phyloP scores from a whole-genome alignment of 2,329 filamentous ascomycete species.

The Sclerotiophoma versabilis region DNA sequence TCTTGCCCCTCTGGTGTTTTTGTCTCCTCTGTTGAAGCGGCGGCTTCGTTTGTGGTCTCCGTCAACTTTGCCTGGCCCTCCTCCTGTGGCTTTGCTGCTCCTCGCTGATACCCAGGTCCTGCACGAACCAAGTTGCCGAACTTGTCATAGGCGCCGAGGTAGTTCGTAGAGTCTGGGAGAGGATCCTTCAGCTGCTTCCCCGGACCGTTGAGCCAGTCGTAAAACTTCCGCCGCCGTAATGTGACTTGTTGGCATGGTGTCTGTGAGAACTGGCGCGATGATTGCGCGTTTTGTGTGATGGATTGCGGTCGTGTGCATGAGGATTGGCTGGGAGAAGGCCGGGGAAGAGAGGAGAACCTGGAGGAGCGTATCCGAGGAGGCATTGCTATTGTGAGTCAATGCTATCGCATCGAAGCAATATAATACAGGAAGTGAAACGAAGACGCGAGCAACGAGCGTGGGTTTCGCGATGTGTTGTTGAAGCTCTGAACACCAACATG shows the following conservation, averaged over 20 bases:
- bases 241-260: slow-evolving; percentile 53
- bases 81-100: slow-evolving; percentile 21
- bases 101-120: slow-evolving; percentile 30
- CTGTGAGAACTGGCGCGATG: slow-evolving; percentile 47
- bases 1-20: slow-evolving; percentile 40
- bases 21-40: slow-evolving; percentile 30
- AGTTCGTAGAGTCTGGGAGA: slow-evolving; percentile 61
- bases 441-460: slow-evolving; percentile 17
- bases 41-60: slow-evolving; percentile 32
- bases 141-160: slow-evolving; percentile 61
- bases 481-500: slow-evolving; percentile 22
- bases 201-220: slow-evolving; percentile 65
- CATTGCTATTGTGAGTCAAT: slow-evolving; percentile 32
- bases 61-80: slow-evolving; percentile 24
- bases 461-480: slow-evolving; percentile 16
- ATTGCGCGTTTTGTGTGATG: slow-evolving; percentile 30
- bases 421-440: slow-evolving; percentile 15
- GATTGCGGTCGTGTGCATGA: slow-evolving; percentile 32
- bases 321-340: slow-evolving; percentile 25
- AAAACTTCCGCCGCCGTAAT: slow-evolving; percentile 62
- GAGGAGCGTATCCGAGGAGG: slow-evolving; percentile 45
- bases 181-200: slow-evolving; percentile 59
- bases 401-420: slow-evolving; percentile 40
- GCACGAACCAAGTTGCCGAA: slow-evolving; percentile 57
- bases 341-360: slow-evolving; percentile 31